These are phyloP conservation scores for Exserohilum turcica DNA, from an alignment of 2,329 filamentous ascomycete species.

Conservation along the genomic window DNA sequence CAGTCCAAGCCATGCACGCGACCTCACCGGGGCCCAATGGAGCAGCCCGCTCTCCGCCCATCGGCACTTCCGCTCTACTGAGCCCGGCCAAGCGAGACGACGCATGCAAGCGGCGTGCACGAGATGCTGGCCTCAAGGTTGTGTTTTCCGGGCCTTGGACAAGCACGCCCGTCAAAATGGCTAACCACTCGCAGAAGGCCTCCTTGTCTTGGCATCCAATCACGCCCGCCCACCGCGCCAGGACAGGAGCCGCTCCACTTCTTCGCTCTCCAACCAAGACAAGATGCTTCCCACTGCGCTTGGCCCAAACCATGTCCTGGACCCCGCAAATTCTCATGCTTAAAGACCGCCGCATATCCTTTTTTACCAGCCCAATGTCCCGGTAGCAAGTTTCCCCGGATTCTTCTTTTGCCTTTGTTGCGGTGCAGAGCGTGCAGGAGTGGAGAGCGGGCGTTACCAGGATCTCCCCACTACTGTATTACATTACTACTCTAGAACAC, in stretches of 20 bases:
- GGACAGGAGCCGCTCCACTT: conserved; percentile 23
- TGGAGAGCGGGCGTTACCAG: conserved; percentile 6
- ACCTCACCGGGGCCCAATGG: neutral
- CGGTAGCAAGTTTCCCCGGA: conserved; percentile 23
- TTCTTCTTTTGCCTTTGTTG: conserved; percentile 10
- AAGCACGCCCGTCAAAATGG: neutral
- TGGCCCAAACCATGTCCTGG: conserved; percentile 10
- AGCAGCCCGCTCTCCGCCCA: neutral
- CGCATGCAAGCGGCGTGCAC: conserved; percentile 4
- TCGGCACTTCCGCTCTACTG: conserved; percentile 2
- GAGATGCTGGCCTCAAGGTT: neutral
- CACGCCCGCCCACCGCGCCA: conserved; percentile 9
- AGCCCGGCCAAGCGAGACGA: conserved; percentile 11
- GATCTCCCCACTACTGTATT: neutral
- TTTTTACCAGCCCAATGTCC: conserved; percentile 17
- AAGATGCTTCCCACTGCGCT: conserved; percentile 15
- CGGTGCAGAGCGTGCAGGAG: neutral
- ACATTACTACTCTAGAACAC: no score
- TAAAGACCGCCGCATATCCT: conserved; percentile 24
- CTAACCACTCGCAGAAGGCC: conserved; percentile 23
- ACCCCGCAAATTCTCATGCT: conserved; percentile 33
- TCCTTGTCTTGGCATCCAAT: conserved; percentile 15
- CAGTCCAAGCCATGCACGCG: neutral
- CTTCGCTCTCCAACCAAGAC: conserved; percentile 26
- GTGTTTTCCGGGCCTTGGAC: neutral